phyloP scores from a whole-genome alignment of 495 filamentous ascomycete species.

The Penicillium verhagenii region DNA sequence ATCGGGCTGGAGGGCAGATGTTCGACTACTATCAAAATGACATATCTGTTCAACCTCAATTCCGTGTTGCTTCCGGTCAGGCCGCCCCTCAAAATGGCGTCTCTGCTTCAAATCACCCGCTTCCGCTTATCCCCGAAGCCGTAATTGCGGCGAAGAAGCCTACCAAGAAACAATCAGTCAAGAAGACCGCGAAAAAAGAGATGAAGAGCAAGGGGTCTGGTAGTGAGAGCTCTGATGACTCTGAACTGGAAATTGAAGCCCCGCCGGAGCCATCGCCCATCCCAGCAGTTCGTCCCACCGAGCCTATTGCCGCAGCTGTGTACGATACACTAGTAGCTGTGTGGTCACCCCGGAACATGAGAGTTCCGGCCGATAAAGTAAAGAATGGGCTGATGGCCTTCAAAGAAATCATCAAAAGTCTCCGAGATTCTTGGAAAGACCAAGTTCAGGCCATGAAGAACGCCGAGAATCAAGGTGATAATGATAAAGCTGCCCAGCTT shows the following conservation, averaged over 20 bases:
- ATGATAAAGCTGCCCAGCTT: constrained; percentile 37
- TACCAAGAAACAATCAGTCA: constrained; percentile 19
- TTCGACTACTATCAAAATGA: constrained; percentile 36
- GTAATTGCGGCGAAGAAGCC: constrained; percentile 10
- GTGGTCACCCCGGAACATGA: constrained; percentile 58
- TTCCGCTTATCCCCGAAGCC: constrained; percentile 4
- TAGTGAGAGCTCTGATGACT: constrained; percentile 51
- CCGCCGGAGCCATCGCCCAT: constrained; percentile 53
- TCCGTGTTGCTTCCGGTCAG: constrained; percentile 5
- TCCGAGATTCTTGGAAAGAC: constrained; percentile 62
- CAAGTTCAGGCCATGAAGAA: constrained; percentile 56
- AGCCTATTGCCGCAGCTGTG: constrained; percentile 52
- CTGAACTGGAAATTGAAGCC: constrained; percentile 44
- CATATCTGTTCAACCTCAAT: constrained; percentile 24
- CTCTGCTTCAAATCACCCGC: not conserved
- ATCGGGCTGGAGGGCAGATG: constrained; percentile 14
- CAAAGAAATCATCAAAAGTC: constrained; percentile 60
- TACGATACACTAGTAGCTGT: constrained; percentile 66
- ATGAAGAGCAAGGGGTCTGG: constrained; percentile 37
- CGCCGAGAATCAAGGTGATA: constrained; percentile 53
- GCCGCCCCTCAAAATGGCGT: not conserved
- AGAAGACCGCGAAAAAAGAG: constrained; percentile 25
- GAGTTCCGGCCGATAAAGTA: constrained; percentile 45
- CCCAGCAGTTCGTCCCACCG: constrained; percentile 49
- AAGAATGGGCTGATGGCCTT: constrained; percentile 53